Conservation (phyloP, 2,329 filamentous ascomycete genomes). For the Epichloe sylvatica region DNA sequence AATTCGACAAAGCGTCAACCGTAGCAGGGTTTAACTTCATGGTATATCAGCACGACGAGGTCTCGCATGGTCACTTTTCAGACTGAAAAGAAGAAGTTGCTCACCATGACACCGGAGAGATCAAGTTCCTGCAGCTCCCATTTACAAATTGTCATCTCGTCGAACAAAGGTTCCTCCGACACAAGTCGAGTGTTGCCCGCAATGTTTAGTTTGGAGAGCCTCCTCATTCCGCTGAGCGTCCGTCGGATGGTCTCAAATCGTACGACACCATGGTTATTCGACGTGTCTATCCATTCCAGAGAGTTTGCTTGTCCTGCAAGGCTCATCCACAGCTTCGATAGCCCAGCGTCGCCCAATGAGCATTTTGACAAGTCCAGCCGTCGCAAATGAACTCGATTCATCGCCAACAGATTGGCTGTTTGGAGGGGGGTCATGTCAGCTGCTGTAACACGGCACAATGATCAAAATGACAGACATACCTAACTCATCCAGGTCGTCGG, state of each 20-base stretch:
- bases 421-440: background rate
- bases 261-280: slow-evolving; percentile 37
- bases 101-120: slow-evolving; percentile 39
- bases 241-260: slow-evolving; percentile 32
- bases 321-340: slow-evolving; percentile 33
- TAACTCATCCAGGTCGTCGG: slow-evolving; percentile 34
- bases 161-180: slow-evolving; percentile 31
- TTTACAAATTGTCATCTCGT: slow-evolving; percentile 26
- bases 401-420: slow-evolving; percentile 19
- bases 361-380: slow-evolving; percentile 38
- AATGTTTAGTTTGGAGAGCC: slow-evolving; percentile 35
- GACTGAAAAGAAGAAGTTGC: background rate
- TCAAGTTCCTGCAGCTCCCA: slow-evolving; percentile 41
- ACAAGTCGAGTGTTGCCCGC: slow-evolving; percentile 35
- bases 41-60: background rate
- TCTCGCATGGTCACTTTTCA: slow-evolving; percentile 3
- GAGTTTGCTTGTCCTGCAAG: slow-evolving; percentile 31
- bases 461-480: slow-evolving; percentile 18
- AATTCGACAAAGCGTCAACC: slow-evolving; percentile 31
- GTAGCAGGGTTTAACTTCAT: slow-evolving; percentile 36
- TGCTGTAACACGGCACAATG: background rate
- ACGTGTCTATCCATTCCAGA: slow-evolving; percentile 36
- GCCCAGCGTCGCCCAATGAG: slow-evolving; percentile 33
- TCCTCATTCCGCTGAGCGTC: slow-evolving; percentile 28
- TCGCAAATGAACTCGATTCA: slow-evolving; percentile 26